Conservation (phyloP, 768 basidiomycete genomes). For the Hortiboletus campestris region DNA sequence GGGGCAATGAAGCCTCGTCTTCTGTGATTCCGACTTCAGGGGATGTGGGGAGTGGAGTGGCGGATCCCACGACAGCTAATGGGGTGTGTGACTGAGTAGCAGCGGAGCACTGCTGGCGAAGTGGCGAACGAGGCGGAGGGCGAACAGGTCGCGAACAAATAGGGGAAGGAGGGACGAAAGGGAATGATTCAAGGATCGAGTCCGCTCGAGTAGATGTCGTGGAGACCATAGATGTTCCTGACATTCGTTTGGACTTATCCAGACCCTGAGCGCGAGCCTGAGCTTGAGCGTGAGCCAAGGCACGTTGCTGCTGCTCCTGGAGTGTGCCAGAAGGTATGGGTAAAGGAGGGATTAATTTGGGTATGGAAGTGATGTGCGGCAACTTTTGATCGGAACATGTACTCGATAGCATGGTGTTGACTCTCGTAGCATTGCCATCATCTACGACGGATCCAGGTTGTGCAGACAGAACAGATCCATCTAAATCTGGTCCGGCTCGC, state of each 20-base stretch:
- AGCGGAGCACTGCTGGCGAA: slow-evolving; percentile 55
- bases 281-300: slow-evolving; percentile 59
- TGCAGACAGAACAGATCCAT: slow-evolving; percentile 42
- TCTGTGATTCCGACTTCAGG: slow-evolving; percentile 22
- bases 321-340: slow-evolving; percentile 37
- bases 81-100: slow-evolving; percentile 13
- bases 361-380: slow-evolving; percentile 61
- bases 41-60: not conserved
- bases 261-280: slow-evolving; percentile 54
- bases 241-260: slow-evolving; percentile 48
- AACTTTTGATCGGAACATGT: slow-evolving; percentile 41
- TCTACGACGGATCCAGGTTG: slow-evolving; percentile 58
- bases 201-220: slow-evolving; percentile 73
- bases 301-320: slow-evolving; percentile 67
- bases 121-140: slow-evolving; percentile 72
- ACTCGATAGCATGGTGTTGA: slow-evolving; percentile 54
- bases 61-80: not conserved
- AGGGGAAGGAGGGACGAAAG: slow-evolving; percentile 86
- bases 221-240: slow-evolving; percentile 65
- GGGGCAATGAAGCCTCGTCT: slow-evolving; percentile 34
- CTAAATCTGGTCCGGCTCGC: slow-evolving; percentile 36
- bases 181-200: slow-evolving; percentile 84
- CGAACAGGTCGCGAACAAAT: slow-evolving; percentile 79
- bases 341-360: slow-evolving; percentile 53
- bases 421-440: slow-evolving; percentile 63